Evolutionary conservation across 75 land plant genomes (phyloP).

Genomic region (Gnetum montanum): DNA sequence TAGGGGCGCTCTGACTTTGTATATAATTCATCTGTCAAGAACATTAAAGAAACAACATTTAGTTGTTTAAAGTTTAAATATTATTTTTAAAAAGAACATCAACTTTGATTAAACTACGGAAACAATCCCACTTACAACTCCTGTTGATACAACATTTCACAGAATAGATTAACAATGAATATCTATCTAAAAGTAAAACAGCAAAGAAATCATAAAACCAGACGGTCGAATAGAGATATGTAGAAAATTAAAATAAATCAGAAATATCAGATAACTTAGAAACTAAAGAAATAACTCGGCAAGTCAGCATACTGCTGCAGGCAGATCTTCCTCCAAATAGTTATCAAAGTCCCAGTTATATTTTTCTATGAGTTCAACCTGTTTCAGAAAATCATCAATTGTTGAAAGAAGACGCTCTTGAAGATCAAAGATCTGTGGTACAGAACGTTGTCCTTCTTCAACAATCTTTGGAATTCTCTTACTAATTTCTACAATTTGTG

Average conservation of each 20-base stretch:
- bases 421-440: constrained; percentile 66
- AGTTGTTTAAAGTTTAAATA: not conserved
- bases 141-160: no score
- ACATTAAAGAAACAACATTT: no score
- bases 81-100: no score
- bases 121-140: no score
- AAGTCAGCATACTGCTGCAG: constrained; percentile 83
- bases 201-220: no score
- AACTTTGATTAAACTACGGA: no score
- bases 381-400: constrained; percentile 84
- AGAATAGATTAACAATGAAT: no score
- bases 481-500: constrained; percentile 70
- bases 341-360: constrained; percentile 99
- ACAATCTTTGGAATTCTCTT: constrained; percentile 57
- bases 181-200: no score
- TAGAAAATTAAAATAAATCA: no score
- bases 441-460: constrained; percentile 77
- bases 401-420: constrained; percentile 69
- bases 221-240: no score
- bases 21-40: constrained; percentile 81
- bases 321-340: constrained; percentile 84
- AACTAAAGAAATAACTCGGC: no score
- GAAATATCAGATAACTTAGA: no score
- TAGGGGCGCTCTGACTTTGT: constrained; percentile 40
- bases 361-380: constrained; percentile 65